These are phyloP conservation scores for Phytophthora fragariae DNA, from an alignment of 352 stramenopile species.

Conservation along the genomic window DNA sequence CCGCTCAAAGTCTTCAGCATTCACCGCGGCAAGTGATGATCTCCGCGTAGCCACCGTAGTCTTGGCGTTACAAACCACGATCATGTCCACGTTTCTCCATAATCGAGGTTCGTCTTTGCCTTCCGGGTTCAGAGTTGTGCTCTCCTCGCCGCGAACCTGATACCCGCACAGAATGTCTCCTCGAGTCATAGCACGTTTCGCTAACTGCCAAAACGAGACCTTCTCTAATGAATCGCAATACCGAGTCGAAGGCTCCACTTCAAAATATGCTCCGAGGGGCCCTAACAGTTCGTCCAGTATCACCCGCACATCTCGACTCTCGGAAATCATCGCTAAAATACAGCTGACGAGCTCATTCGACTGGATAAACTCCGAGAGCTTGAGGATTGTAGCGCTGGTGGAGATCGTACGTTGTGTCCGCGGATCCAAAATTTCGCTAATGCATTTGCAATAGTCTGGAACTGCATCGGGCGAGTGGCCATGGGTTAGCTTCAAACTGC, in stretches of 20 bases:
- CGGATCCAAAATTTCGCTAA: conserved; percentile 90
- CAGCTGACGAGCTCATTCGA: conserved; percentile 90
- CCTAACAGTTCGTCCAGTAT: conserved; percentile 84
- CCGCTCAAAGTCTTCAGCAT: conserved; percentile 59
- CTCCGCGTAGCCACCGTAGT: conserved; percentile 26
- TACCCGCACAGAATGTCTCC: conserved; percentile 85
- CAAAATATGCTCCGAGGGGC: conserved; percentile 72
- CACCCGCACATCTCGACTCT: conserved; percentile 84
- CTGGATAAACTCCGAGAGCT: conserved; percentile 88
- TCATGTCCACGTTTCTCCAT: conserved; percentile 71
- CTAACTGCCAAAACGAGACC: conserved; percentile 85
- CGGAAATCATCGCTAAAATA: conserved; percentile 89
- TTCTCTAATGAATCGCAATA: conserved; percentile 66
- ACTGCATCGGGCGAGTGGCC: not conserved
- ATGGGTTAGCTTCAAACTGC: not conserved
- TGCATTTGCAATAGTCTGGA: conserved; percentile 68
- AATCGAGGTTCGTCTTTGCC: conserved; percentile 52
- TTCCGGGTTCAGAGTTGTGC: conserved; percentile 80
- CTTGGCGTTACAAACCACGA: conserved; percentile 65
- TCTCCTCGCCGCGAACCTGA: conserved; percentile 55
- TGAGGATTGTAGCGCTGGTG: conserved; percentile 73
- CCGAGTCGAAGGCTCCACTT: conserved; percentile 63
- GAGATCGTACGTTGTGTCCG: conserved; percentile 86
- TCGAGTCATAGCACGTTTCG: conserved; percentile 58
- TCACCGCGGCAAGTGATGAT: conserved; percentile 24